Evolutionary conservation across 2,329 filamentous ascomycete species (phyloP).

Genomic region (Ilyonectria mors-panacis): DNA sequence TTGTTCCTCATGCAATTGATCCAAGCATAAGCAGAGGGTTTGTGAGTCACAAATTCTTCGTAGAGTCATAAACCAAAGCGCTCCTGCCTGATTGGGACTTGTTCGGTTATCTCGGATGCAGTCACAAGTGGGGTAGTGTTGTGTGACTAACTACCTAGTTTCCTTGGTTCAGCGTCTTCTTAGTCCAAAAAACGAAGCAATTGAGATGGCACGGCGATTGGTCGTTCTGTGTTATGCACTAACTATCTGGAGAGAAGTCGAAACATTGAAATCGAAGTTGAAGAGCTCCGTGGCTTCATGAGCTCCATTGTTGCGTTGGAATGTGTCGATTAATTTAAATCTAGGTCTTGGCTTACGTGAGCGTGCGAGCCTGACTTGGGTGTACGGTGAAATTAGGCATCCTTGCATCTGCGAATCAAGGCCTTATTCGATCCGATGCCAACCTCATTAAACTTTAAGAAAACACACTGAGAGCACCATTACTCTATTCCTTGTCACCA

Average conservation of each 20-base stretch:
- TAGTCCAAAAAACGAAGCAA: no score
- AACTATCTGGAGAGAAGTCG: no score
- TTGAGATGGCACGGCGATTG: no score
- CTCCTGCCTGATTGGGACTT: not conserved
- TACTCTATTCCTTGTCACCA: no score
- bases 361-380: not conserved
- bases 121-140: not conserved
- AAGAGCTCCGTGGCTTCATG: not conserved
- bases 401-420: not conserved
- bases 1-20: not conserved
- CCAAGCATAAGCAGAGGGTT: not conserved
- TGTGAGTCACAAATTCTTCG: not conserved
- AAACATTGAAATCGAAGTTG: not conserved
- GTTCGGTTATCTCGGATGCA: slow-evolving; percentile 1
- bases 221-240: no score
- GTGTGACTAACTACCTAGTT: not conserved
- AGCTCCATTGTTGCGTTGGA: not conserved
- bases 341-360: not conserved
- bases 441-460: not conserved
- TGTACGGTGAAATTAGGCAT: not conserved
- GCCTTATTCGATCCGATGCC: no score
- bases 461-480: not conserved
- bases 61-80: not conserved
- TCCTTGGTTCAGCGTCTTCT: no score
- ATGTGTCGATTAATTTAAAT: not conserved